Evolutionary conservation across 2,329 filamentous ascomycete genomes (phyloP).

Genomic region (Juglanconis oblonga): DNA sequence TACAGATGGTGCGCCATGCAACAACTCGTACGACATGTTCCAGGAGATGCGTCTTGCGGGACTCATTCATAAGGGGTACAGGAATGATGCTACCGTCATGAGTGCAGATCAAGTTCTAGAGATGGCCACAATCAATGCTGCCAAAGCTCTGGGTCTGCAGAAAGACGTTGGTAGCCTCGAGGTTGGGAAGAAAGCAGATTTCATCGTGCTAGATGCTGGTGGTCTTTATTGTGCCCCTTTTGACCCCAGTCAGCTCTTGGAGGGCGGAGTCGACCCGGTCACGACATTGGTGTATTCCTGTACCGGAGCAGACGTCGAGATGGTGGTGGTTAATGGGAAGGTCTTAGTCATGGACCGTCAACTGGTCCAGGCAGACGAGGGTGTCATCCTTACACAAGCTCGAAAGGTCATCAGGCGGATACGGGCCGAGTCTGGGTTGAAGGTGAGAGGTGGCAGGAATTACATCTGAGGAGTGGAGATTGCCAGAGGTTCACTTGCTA

Average conservation of each 20-base stretch:
- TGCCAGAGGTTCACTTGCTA: no score
- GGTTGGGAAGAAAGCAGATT: constrained; percentile 42
- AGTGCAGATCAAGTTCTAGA: constrained; percentile 44
- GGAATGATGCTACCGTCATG: constrained; percentile 38
- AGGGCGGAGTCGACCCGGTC: constrained; percentile 34
- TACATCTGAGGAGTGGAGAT: no score
- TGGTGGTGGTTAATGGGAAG: constrained; percentile 26
- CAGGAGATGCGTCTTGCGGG: constrained; percentile 51
- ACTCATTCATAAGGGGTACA: constrained; percentile 44
- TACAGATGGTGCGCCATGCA: constrained; percentile 52
- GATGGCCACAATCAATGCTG: constrained; percentile 51
- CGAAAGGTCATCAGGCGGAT: no score
- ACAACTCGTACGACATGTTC: constrained; percentile 49
- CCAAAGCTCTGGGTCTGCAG: constrained; percentile 42
- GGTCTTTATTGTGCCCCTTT: not conserved
- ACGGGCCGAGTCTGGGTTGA: no score
- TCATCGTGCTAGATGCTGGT: constrained; percentile 25
- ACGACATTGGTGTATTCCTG: constrained; percentile 30
- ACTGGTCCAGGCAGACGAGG: constrained; percentile 24
- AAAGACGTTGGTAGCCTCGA: constrained; percentile 37
- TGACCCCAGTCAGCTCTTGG: constrained; percentile 21
- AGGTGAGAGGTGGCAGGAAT: no score
- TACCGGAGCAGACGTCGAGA: constrained; percentile 23
- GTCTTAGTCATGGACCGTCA: constrained; percentile 22
- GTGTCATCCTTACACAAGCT: constrained; percentile 10